Evolutionary conservation across 73 alveolate species (phyloP).

Genomic region (Uronychia setigera): DNA sequence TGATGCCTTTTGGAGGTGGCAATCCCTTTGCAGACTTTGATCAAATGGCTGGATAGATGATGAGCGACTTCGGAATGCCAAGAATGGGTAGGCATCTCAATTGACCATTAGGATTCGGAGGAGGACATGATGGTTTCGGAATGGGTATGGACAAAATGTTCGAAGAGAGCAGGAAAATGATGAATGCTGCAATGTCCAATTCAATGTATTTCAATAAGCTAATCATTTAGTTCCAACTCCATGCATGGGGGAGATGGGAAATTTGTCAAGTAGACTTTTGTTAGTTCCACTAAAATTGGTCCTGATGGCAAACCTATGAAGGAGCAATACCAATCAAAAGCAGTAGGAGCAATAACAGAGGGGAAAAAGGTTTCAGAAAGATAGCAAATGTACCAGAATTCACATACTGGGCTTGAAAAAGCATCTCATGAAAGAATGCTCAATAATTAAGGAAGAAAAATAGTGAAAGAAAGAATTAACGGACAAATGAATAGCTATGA

Average conservation of each 20-base stretch:
- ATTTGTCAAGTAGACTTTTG: conserved; percentile 19
- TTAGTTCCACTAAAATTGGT: conserved; percentile 37
- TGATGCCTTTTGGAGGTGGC: neutral
- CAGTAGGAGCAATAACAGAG: conserved; percentile 61
- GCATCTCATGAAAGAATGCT: conserved; percentile 91
- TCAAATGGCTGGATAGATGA: conserved; percentile 27
- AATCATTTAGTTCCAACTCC: neutral
- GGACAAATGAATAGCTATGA: conserved; percentile 48
- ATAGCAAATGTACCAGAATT: conserved; percentile 84
- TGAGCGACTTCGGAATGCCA: conserved; percentile 38
- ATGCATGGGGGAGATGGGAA: conserved; percentile 35
- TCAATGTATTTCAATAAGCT: neutral
- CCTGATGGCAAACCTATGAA: conserved; percentile 64
- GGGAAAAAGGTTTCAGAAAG: conserved; percentile 82
- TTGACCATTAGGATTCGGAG: neutral
- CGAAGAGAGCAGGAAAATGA: neutral
- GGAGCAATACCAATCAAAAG: conserved; percentile 59
- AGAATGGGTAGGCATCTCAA: neutral
- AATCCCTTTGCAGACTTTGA: conserved; percentile 20
- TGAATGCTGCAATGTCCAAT: neutral
- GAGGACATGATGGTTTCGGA: neutral
- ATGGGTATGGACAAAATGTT: neutral
- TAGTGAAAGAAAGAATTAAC: conserved; percentile 72
- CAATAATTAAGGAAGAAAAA: conserved; percentile 80
- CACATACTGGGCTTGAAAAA: conserved; percentile 88